Evolutionary conservation across 768 basidiomycete genomes (phyloP), one percentile per base, ranked within the genome.

Genomic region (Trametes maxima): DNA sequence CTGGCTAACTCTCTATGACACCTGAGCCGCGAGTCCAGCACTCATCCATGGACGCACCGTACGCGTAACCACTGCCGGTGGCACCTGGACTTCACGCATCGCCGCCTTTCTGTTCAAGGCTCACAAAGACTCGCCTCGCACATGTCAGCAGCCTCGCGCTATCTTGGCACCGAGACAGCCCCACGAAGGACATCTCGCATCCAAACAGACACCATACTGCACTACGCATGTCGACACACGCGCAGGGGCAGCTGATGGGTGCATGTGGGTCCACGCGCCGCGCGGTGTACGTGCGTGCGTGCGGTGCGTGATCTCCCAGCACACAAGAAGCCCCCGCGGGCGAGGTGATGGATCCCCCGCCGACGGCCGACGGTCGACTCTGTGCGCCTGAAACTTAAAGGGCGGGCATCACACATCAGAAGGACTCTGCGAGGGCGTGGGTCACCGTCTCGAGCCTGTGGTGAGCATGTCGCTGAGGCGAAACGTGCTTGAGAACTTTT

Each of bases 231-330:
- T 28, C 43, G 19, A 17, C 16, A 22, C 4, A 22, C 12, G 16
- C 22, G 5, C 3, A 22, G 22, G 3, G 5, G 8, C n/a, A 10
- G 33, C 7, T 49, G 56, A 57, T 49, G 56, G 47, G 47, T 21
- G 35, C 56, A 57, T 57, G 47, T 57, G 56, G 56, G 56, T 57
- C 56, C 56, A 57, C 56, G 19, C 39, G 47, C 17, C 47, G 47
- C 2, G 8, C 6, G 14, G 36, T 7, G 28, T 21, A 21, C 42
- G 17, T 44, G 25, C 47, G 25, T 50, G 40, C n/a, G n/a, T n/a
- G n/a, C 13, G 19, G 35, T 11, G 49, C 25, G 47, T 17, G 7
- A 16, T 13, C 51, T 11, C 36, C 21, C 3, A 36, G 6, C 50
- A 5, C 3, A 37, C 19, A 16, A 37, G 36, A 22, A 3, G n/a